These are phyloP conservation scores for Umbelopsis ramanniana DNA, from an alignment of 192 early-diverging fungal species.

Conservation along the genomic window DNA sequence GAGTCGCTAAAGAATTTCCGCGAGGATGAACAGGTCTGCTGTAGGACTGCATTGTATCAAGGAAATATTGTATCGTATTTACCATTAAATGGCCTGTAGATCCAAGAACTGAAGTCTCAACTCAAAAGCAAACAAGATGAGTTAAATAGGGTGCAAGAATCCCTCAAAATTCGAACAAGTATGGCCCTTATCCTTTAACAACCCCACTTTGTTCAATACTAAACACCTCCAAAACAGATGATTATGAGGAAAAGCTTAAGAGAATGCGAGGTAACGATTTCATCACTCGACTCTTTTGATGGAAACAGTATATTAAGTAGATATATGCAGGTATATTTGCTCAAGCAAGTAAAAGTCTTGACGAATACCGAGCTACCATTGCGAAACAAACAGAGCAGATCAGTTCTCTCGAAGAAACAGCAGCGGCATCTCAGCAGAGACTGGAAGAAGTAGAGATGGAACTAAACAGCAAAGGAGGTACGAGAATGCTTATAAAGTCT, in stretches of 20 bases:
- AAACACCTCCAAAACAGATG: conserved; percentile 32
- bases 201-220: no score
- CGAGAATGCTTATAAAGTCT: conserved; percentile 12
- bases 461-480: conserved; percentile 24
- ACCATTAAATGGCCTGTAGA: not conserved
- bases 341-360: conserved; percentile 58
- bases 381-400: conserved; percentile 49
- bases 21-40: conserved; percentile 13
- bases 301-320: not conserved
- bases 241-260: conserved; percentile 62
- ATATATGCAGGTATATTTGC: conserved; percentile 53
- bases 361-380: conserved; percentile 54
- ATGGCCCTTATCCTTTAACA: not conserved
- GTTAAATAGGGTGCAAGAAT: not conserved
- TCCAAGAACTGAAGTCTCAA: conserved; percentile 2
- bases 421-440: conserved; percentile 34
- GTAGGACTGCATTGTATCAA: not conserved
- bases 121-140: conserved; percentile 8
- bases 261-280: conserved; percentile 54
- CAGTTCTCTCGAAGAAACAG: conserved; percentile 37
- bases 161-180: conserved; percentile 9
- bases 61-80: no score
- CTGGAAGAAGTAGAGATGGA: conserved; percentile 32
- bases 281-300: not conserved
- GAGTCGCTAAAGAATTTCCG: not conserved